A percentile compares a stretch with the other conserved stretches of the same genome.
Conservation (phyloP, 2,329 filamentous ascomycete species). For the Claviceps sorghi region DNA sequence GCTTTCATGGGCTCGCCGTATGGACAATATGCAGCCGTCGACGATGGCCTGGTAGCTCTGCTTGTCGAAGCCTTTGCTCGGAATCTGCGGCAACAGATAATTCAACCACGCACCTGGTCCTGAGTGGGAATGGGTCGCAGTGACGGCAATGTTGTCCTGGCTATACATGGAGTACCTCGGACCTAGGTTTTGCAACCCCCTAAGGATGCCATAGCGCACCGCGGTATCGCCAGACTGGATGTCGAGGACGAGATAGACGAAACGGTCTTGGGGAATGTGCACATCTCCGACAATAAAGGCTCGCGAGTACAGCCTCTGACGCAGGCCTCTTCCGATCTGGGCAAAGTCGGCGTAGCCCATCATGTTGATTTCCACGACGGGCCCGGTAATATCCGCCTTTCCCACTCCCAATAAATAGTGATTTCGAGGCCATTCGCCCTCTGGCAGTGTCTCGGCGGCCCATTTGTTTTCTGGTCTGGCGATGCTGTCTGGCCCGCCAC, state of each 20-base stretch:
- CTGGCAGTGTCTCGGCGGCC: conserved; percentile 6
- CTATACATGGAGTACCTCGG: conserved; percentile 55
- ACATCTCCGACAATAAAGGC: conserved; percentile 72
- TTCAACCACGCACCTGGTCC: conserved; percentile 87
- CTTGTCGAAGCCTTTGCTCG: conserved; percentile 69
- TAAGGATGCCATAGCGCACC: conserved; percentile 66
- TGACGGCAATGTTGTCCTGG: conserved; percentile 71
- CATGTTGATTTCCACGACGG: conserved; percentile 77
- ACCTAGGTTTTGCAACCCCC: conserved; percentile 54
- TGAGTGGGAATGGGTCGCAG: conserved; percentile 80
- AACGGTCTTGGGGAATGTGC: conserved; percentile 49
- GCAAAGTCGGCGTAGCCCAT: conserved; percentile 73
- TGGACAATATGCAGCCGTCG: conserved; percentile 65
- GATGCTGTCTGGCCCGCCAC: conserved; percentile 1
- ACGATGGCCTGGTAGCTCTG: conserved; percentile 81
- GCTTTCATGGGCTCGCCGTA: conserved; percentile 58
- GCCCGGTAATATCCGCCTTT: conserved; percentile 45
- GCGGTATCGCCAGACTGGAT: conserved; percentile 76
- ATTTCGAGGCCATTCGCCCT: conserved; percentile 6
- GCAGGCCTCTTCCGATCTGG: conserved; percentile 69
- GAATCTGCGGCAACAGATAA: conserved; percentile 79
- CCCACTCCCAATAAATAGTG: conserved; percentile 37
- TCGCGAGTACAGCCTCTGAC: conserved; percentile 72
- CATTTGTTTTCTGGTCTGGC: conserved; percentile 6
- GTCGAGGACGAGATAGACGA: conserved; percentile 80